Percentiles rank a stretch among this genome's conserved stretches.
These are phyloP conservation scores for Vanilla planifolia DNA, from an alignment of 106 monocot genomes.

Conservation along the genomic window DNA sequence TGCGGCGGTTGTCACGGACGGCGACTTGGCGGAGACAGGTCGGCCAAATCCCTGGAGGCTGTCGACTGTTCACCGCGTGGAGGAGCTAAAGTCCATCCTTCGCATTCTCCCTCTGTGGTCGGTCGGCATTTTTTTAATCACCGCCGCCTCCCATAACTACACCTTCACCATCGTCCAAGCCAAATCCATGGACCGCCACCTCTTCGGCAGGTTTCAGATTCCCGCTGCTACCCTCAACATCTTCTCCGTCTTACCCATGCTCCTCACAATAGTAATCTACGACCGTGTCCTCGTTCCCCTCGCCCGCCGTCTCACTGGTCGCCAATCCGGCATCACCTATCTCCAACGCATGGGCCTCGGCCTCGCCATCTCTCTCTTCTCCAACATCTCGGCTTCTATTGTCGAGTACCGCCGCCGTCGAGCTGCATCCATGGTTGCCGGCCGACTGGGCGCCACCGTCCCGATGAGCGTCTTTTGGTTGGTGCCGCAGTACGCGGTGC, in stretches of 20 bases:
- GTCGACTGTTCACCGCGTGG: constrained; percentile 41
- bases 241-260: constrained; percentile 20
- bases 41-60: constrained; percentile 24
- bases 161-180: constrained; percentile 37
- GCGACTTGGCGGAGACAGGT: constrained; percentile 13
- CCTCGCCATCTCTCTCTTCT: constrained; percentile 15
- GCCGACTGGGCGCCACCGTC: constrained; percentile 1
- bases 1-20: constrained; percentile 21
- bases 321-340: constrained; percentile 29
- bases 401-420: constrained; percentile 18
- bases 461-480: constrained; percentile 38
- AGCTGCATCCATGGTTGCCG: constrained; percentile 11
- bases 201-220: constrained; percentile 17
- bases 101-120: constrained; percentile 47
- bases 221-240: constrained; percentile 26
- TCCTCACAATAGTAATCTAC: constrained; percentile 27
- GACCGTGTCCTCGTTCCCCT: constrained; percentile 34
- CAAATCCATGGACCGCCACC: constrained; percentile 40
- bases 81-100: constrained; percentile 46
- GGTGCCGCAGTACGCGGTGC: constrained; percentile 33
- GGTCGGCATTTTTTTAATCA: constrained; percentile 25
- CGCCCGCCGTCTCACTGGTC: constrained; percentile 24
- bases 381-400: constrained; percentile 15
- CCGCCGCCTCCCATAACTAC: constrained; percentile 34
- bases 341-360: constrained; percentile 35